Conservation (phyloP, 148 eudicot species). For the Rhododendron ferrugineum region DNA sequence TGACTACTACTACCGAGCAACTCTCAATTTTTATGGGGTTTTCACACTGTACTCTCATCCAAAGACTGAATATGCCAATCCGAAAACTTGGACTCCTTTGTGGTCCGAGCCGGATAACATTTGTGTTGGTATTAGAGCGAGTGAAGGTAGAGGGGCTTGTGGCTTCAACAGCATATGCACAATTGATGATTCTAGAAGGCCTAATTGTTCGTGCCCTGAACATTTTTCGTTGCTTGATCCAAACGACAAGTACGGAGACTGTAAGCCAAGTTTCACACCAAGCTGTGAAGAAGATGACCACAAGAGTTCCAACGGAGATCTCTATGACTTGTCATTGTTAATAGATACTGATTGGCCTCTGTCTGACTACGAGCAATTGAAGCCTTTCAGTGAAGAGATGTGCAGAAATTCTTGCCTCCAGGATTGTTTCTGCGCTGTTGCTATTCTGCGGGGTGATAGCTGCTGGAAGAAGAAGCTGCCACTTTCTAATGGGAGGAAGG, state of each 20-base stretch:
- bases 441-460: neutral
- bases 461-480: neutral
- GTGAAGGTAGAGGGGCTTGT: slow-evolving; percentile 37
- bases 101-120: slow-evolving; percentile 38
- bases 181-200: neutral
- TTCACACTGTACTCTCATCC: slow-evolving; percentile 40
- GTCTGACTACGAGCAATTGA: slow-evolving; percentile 23
- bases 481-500: neutral
- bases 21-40: slow-evolving; percentile 45
- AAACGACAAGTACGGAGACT: slow-evolving; percentile 37
- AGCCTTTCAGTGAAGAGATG: neutral
- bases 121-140: slow-evolving; percentile 12
- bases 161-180: slow-evolving; percentile 40
- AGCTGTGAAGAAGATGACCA: slow-evolving; percentile 15
- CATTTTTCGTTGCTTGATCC: slow-evolving; percentile 37
- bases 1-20: slow-evolving; percentile 36
- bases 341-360: slow-evolving; percentile 25
- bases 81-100: slow-evolving; percentile 20
- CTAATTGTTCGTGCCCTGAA: neutral
- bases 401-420: slow-evolving; percentile 18
- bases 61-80: neutral
- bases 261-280: slow-evolving; percentile 28
- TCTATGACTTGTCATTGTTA: slow-evolving; percentile 20
- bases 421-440: neutral
- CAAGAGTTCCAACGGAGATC: neutral